phyloP scores from a whole-genome alignment of 2,329 filamentous ascomycete species.

The Aspergillus jensenii region DNA sequence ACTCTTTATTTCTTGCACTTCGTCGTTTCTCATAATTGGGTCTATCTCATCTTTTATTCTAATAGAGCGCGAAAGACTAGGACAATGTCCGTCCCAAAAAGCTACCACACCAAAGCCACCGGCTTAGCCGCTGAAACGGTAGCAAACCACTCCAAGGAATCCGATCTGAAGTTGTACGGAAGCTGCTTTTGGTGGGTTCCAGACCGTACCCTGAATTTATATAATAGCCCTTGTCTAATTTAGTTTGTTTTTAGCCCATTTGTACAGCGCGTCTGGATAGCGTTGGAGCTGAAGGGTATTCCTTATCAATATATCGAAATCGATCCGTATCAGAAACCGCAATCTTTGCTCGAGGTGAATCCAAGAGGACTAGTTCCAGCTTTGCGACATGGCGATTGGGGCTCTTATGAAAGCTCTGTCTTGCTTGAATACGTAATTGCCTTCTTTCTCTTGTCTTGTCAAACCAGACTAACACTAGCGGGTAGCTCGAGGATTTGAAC shows the following conservation, averaged over 20 bases:
- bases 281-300: conserved; percentile 74
- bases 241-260: conserved; percentile 61
- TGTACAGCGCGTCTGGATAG: conserved; percentile 86
- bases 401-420: conserved; percentile 76
- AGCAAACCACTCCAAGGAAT: conserved; percentile 67
- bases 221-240: conserved; percentile 16
- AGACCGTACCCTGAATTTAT: neutral
- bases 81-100: conserved; percentile 61
- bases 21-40: neutral
- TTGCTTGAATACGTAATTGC: conserved; percentile 76
- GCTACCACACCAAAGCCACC: conserved; percentile 69
- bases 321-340: conserved; percentile 73
- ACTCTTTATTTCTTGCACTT: neutral
- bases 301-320: conserved; percentile 85
- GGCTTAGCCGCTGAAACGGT: conserved; percentile 69
- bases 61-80: conserved; percentile 20
- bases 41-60: conserved; percentile 10
- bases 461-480: neutral
- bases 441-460: neutral
- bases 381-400: conserved; percentile 76
- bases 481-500: conserved; percentile 70
- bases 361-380: conserved; percentile 74
- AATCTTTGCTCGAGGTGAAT: conserved; percentile 71
- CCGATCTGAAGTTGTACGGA: conserved; percentile 74
- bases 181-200: conserved; percentile 74